phyloP scores from a whole-genome alignment of 75 land plant genomes.

The Selaginella tamariscina region DNA sequence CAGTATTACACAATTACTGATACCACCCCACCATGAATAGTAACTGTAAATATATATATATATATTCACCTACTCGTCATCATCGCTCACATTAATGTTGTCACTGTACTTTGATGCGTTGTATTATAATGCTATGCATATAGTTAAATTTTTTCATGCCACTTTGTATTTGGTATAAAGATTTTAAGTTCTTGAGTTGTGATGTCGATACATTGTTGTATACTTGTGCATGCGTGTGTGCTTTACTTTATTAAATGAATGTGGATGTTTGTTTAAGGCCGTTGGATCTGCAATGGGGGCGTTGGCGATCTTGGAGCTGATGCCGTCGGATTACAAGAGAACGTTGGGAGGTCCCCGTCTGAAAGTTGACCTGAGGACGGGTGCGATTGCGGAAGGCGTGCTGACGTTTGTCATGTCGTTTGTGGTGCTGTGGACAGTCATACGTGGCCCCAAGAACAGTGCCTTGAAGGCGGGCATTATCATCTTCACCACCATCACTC shows the following conservation, averaged over 20 bases:
- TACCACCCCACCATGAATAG: too few species aligned
- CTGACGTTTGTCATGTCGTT: slow-evolving; percentile 59
- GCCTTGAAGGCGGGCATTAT: slow-evolving; percentile 44
- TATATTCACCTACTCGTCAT: too few species aligned
- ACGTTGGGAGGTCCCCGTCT: slow-evolving; percentile 61
- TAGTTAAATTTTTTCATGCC: not conserved
- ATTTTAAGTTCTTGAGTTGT: not conserved
- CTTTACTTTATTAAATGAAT: not conserved
- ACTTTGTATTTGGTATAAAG: not conserved
- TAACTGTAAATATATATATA: too few species aligned
- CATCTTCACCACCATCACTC: slow-evolving; percentile 35
- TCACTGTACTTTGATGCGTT: too few species aligned
- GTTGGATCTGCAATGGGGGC: slow-evolving; percentile 66
- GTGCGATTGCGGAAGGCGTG: slow-evolving; percentile 59
- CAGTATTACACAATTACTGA: too few species aligned
- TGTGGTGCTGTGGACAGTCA: slow-evolving; percentile 32
- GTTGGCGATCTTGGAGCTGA: slow-evolving; percentile 42
- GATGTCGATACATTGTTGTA: not conserved
- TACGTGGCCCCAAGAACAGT: slow-evolving; percentile 44
- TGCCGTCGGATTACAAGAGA: slow-evolving; percentile 48
- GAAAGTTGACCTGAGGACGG: slow-evolving; percentile 59
- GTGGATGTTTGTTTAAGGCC: slow-evolving; percentile 11
- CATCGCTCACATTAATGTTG: too few species aligned
- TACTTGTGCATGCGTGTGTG: not conserved
- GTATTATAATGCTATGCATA: too few species aligned